A percentile compares a stretch with the other conserved stretches of the same genome.
These are phyloP conservation scores for Aulographum hederae DNA, from an alignment of 2,329 filamentous ascomycete species.

Conservation along the genomic window DNA sequence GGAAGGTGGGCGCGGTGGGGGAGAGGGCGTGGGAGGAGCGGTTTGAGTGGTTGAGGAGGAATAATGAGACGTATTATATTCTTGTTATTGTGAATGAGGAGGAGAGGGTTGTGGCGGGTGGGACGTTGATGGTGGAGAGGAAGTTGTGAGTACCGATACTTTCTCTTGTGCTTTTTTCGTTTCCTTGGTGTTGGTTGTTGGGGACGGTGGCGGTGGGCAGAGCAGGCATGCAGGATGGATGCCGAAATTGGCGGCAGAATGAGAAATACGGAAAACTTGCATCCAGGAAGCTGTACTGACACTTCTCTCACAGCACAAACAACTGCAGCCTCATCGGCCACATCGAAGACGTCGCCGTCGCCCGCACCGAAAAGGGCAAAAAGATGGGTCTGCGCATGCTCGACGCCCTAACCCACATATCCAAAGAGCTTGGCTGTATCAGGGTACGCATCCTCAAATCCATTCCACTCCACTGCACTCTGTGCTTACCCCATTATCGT, in stretches of 20 bases:
- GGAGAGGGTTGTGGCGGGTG: conserved; percentile 7
- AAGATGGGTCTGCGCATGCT: conserved; percentile 9
- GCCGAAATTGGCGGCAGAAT: too few relatives aligned
- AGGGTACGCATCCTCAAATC: conserved; percentile 4
- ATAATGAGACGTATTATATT: conserved; percentile 7
- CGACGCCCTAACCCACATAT: conserved; percentile 8
- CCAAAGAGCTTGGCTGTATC: conserved; percentile 8
- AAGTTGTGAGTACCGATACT: conserved; percentile 7
- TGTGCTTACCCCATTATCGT: not conserved
- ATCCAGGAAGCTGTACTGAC: too few relatives aligned
- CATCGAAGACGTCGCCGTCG: conserved; percentile 9
- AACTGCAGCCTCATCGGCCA: conserved; percentile 7
- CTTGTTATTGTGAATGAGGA: conserved; percentile 6
- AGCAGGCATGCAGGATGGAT: too few relatives aligned
- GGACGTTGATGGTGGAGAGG: conserved; percentile 9
- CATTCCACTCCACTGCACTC: not conserved
- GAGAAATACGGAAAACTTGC: too few relatives aligned
- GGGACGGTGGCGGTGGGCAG: too few relatives aligned
- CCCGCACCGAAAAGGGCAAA: conserved; percentile 8
- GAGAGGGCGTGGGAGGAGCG: conserved; percentile 8
- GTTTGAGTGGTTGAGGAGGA: conserved; percentile 7
- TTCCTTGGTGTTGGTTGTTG: too few relatives aligned
- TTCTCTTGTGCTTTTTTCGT: too few relatives aligned
- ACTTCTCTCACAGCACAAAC: conserved; percentile 3
- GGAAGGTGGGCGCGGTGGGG: conserved; percentile 7